Percentiles rank a stretch among this genome's conserved stretches.
These are phyloP conservation scores for Pseudognaphalium luteoalbum DNA, from an alignment of 129 eudicot genomes.

Conservation along the genomic window DNA sequence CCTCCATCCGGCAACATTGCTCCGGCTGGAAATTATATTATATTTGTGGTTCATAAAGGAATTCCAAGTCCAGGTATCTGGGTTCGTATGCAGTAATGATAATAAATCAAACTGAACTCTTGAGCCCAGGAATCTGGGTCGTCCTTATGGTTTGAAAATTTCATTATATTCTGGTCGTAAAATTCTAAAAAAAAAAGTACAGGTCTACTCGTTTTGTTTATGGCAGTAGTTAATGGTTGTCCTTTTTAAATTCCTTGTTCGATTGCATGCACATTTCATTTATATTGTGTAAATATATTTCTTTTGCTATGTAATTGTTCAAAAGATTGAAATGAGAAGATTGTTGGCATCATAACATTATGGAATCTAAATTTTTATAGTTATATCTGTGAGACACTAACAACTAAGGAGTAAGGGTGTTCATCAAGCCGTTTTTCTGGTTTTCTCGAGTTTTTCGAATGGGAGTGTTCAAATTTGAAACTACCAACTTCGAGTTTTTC, in stretches of 20 bases:
- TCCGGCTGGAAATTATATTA: constrained; percentile 52
- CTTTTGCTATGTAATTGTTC: neutral
- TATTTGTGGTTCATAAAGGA: constrained; percentile 58
- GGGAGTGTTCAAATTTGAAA: neutral
- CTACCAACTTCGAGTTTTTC: neutral
- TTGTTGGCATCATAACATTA: neutral
- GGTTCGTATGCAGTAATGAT: constrained; percentile 44
- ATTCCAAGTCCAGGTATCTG: constrained; percentile 71
- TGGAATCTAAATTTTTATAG: neutral
- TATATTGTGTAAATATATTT: neutral
- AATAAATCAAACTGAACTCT: neutral
- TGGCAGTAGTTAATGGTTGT: constrained; percentile 3
- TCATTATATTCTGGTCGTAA: neutral
- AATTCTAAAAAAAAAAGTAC: neutral
- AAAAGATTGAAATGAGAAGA: neutral
- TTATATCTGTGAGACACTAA: too few species aligned
- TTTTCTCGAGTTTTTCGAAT: too few species aligned
- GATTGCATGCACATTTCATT: neutral
- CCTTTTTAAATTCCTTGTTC: neutral
- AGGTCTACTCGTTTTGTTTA: neutral
- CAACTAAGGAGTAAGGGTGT: too few species aligned
- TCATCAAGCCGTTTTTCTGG: too few species aligned
- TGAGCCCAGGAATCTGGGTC: neutral
- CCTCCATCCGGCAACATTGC: constrained; percentile 56
- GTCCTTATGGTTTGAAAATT: neutral